Base-by-base conservation (phyloP, 768 basidiomycete genomes). In the Rhizopogon vesiculosus region DNA sequence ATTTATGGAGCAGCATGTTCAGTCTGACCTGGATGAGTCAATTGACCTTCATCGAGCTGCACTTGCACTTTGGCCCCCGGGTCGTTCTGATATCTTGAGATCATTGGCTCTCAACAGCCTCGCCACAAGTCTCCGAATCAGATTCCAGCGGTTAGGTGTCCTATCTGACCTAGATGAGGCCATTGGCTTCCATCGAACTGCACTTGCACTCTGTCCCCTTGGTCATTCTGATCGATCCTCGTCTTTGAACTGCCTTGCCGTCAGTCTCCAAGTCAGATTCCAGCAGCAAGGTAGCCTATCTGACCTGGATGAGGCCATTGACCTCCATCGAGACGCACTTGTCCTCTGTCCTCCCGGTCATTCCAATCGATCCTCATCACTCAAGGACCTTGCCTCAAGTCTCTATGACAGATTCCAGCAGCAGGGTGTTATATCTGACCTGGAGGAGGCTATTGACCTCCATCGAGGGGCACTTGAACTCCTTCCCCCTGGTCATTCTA, bases 81-180 rank as follows among this genome's bases (percentile, higher is more conserved):
- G 18, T 13, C 15, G 44, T 44, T 22, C 39, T 7, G 6, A 44
- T 39, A 12, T 1, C 7, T 19, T 54, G 6, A 46, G 28, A 10
- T 38, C 42, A 10, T 10, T 6, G 25, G 51, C 9, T 18, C 19
- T 51, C 3, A 18, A 33, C 6, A 53, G 31, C n/a, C 53, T 53
- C 35, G 45, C 46, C 1, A 1, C 1, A 3, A 3, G n/a, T 25
- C 53, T 53, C 9, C 0, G 0, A 7, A 1, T 5, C 5, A 42
- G 46, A n/a, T 53, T 51, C 10, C 0, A 9, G 19, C 46, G 49
- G 19, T 22, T n/a, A 9, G 48, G 39, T 0, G 43, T 31, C 31
- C 9, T 35, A 1, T 48, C 39, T 29, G 63, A 65, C 49, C 31
- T 65, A 29, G 44, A 64, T n/a, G 54, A 62, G 25, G 61, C 56